phyloP scores from a whole-genome alignment of 345 rosid species.

The Brassica juncea region DNA sequence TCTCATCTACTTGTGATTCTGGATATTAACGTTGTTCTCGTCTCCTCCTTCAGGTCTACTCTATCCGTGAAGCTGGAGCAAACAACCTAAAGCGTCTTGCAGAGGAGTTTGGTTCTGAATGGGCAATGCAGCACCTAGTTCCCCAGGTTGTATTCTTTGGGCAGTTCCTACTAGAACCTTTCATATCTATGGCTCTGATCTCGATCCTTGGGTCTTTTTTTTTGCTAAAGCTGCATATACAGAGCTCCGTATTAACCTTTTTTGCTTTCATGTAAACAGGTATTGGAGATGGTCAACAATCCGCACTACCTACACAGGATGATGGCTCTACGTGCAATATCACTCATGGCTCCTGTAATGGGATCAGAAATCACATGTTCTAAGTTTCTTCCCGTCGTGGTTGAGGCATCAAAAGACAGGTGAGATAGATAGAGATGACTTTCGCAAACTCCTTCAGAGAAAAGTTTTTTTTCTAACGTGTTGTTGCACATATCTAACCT shows the following conservation, averaged over 20 bases:
- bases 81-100: constrained; percentile 85
- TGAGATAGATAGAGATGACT: constrained; percentile 13
- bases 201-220: neutral
- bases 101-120: constrained; percentile 85
- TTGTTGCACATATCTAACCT: neutral
- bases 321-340: constrained; percentile 73
- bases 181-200: neutral
- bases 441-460: neutral
- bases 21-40: constrained; percentile 11
- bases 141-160: constrained; percentile 57
- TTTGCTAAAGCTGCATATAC: neutral
- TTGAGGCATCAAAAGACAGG: constrained; percentile 91
- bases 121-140: constrained; percentile 87
- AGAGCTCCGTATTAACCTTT: neutral
- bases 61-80: constrained; percentile 37
- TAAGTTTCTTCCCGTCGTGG: constrained; percentile 68
- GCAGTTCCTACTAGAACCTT: neutral
- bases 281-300: constrained; percentile 73
- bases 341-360: constrained; percentile 89
- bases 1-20: constrained; percentile 1
- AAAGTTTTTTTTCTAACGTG: constrained; percentile 3
- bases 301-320: constrained; percentile 88
- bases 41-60: constrained; percentile 54
- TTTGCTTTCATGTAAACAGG: constrained; percentile 43
- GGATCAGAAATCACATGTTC: constrained; percentile 92